Evolutionary conservation across 305 asterid species (phyloP), one percentile per base, ranked within the genome.

Genomic region (Ajuga reptans): DNA sequence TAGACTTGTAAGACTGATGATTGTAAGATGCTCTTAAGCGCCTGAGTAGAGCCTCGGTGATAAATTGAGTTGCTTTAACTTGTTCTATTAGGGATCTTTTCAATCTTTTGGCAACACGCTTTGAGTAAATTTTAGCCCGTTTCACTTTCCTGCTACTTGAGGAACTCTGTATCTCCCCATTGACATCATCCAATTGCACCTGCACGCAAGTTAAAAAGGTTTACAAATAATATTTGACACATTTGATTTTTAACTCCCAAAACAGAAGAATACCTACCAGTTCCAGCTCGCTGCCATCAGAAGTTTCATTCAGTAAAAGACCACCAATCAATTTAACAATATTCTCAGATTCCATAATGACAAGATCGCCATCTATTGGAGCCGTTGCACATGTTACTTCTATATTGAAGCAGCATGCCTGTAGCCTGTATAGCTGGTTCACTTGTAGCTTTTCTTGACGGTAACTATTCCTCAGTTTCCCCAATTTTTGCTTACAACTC

Each of bases 11-110:
- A 41, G 16, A 53, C 9, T 31, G 72, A 43, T 53, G 16, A 12
- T 39, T 9, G 10, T 67, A 21, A 16, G 64, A 43, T 54, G 55
- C 12, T 4, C 39, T 42, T 54, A 67, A 21, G n/a, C 46, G 57
- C 66, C 58, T 54, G 24, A 43, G 9, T 6, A 68, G 59, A 6
- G 67, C 60, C 41, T 58, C 17, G 1, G 42, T 29, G 17, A 57
- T 34, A 58, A 4, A 47, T 47, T 58, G 67, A 34, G 74, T 46
- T 16, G 67, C 74, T 46, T 16, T 46, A 58, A 46, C 50, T 56
- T n/a, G 10, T 24, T 4, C 33, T 31, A 11, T 8, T 33, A 58
- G 17, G 4, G 60, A 69, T 2, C 41, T 31, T 27, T n/a, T 24
- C 68, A 58, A 58, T 69, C 39, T 33, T 57, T 37, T 34, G 14